Conservation (phyloP, 2,329 filamentous ascomycete species). For the Cytospora chrysosperma region DNA sequence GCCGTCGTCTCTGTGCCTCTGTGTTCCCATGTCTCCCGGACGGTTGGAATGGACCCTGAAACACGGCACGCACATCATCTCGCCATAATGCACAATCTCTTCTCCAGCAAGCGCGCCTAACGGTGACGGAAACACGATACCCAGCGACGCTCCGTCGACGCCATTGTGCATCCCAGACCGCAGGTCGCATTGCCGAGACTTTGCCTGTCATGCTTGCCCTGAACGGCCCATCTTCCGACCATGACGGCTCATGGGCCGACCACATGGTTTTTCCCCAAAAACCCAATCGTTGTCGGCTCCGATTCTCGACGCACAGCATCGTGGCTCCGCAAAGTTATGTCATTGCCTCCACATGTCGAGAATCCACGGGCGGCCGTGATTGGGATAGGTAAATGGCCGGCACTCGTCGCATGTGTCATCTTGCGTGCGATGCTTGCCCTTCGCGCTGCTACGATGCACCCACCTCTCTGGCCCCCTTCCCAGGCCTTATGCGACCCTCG, state of each 20-base stretch:
- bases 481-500: conserved; percentile 8
- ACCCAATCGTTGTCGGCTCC: conserved; percentile 8
- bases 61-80: conserved; percentile 4
- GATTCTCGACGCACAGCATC: conserved; percentile 1
- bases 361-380: conserved; percentile 7
- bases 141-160: conserved; percentile 14
- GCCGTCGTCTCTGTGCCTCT: not conserved
- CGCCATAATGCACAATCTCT: not conserved
- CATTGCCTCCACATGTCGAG: conserved; percentile 17
- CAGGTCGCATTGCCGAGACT: conserved; percentile 16
- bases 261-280: conserved; percentile 22
- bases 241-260: conserved; percentile 16
- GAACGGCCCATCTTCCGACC: conserved; percentile 7
- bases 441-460: not conserved
- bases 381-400: conserved; percentile 9
- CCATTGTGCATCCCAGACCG: conserved; percentile 20
- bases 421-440: conserved; percentile 12
- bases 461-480: not conserved
- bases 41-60: conserved; percentile 21
- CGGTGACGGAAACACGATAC: conserved; percentile 4
- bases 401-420: conserved; percentile 3
- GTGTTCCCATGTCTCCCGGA: conserved; percentile 5
- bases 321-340: conserved; percentile 17
- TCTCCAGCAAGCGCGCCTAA: not conserved
- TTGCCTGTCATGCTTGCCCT: conserved; percentile 2